Evolutionary conservation across 768 basidiomycete genomes (phyloP).

Genomic region (Crucibulum laeve): DNA sequence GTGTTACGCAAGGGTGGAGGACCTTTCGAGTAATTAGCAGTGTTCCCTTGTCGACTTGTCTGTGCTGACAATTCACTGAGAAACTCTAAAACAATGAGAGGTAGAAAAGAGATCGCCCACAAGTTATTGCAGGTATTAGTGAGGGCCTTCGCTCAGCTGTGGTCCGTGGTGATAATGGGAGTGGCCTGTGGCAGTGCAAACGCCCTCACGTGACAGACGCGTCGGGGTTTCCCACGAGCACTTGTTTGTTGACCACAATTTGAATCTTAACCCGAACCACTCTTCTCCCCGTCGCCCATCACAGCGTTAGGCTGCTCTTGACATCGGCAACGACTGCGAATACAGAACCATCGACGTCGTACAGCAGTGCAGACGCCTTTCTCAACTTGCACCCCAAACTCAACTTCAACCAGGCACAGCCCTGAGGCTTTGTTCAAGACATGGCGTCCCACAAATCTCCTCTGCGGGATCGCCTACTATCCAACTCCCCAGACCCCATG

Average conservation of each 20-base stretch:
- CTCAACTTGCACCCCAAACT: background rate
- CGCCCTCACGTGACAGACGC: conserved; percentile 40
- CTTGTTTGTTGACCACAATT: conserved; percentile 35
- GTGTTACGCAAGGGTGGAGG: too few species aligned
- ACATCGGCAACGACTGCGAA: conserved; percentile 6
- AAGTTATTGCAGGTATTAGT: too few species aligned
- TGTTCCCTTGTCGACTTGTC: too few species aligned
- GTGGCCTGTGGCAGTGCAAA: too few species aligned
- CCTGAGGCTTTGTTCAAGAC: conserved; percentile 1
- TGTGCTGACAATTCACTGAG: too few species aligned
- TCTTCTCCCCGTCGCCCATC: conserved; percentile 10
- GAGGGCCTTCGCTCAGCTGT: too few species aligned
- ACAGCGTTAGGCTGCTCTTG: conserved; percentile 8
- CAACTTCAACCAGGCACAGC: background rate
- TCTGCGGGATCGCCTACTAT: conserved; percentile 54
- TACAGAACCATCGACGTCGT: conserved; percentile 4
- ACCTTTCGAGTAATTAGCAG: too few species aligned
- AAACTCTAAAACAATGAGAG: too few species aligned
- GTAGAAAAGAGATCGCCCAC: too few species aligned
- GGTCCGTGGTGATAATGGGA: too few species aligned
- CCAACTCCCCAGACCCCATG: conserved; percentile 60
- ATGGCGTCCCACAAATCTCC: conserved; percentile 42
- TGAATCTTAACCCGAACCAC: conserved; percentile 8
- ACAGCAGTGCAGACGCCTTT: conserved; percentile 6
- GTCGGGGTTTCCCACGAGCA: conserved; percentile 31